Base-by-base conservation (phyloP, 225 moss, liverwort and hornwort species). In the Bryoerythrophyllum caledonicum region DNA sequence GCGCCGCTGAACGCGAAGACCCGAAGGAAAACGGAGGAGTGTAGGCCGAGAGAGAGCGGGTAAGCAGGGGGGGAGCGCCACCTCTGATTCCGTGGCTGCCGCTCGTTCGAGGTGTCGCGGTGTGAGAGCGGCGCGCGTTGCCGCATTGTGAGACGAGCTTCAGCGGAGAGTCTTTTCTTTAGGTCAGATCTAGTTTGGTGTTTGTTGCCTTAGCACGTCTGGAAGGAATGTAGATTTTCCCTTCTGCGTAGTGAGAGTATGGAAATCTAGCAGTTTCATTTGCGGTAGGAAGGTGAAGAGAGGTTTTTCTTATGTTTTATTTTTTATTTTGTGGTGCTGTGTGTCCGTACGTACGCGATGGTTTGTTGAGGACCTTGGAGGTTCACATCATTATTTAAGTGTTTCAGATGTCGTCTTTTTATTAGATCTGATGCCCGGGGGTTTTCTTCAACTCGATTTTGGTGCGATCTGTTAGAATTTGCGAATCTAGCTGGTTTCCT, bases 381-480 rank as follows among this genome's bases (percentile, higher is more conserved):
- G 44, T 44, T 44, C 15, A 15, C 1, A 72, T 51, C 11, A 61
- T 30, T 34, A 32, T 23, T 15, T 24, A 43, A n/a, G 52, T 26
- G 5, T 78, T 52, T 25, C 21, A 44, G 44, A 19, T 16, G 17
- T 21, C 28, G 51, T 63, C 67, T 78, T 81, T 84, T 75, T 72
- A 81, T 78, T 68, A 75, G 81, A 84, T 84, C 84, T 81, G 78
- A 49, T 63, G 51, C n/a, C 19, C 11, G 60, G 9, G 26, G 30
- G 23, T 34, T 32, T 53, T 10, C 14, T 20, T 27, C 6, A n/a
- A 26, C 8, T 48, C 38, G 40, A 55, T 65, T 69, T 68, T 53
- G 8, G 16, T 64, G 46, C 12, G 13, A 9, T 48, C n/a, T 26
- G 23, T 41, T 34, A 62, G 28, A 71, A 51, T 68, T 21, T 67